Base-by-base conservation (phyloP, 805 yeast species). In the Pichia nakasei region DNA sequence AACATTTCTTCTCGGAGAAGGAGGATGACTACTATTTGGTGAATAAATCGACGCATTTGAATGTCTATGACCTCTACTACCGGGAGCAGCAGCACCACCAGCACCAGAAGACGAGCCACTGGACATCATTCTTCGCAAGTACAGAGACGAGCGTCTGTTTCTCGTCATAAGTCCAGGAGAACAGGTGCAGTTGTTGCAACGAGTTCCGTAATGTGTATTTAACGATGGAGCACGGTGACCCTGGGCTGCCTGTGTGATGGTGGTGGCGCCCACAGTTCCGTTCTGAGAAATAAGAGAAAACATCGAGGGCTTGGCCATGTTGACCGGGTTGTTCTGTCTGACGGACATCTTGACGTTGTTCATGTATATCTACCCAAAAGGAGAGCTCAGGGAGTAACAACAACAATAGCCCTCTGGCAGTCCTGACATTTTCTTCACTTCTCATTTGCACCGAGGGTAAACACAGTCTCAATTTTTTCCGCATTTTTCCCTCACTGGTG, bases 81-180 rank as follows among this genome's bases (percentile, higher is more conserved):
- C n/a, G n/a, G n/a, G n/a, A n/a, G n/a, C n/a, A n/a, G n/a, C n/a
- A n/a, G n/a, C n/a, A n/a, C n/a, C n/a, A n/a, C n/a, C n/a, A 45
- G 19, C 13, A 12, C 6, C 15, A 18, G 40, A 9, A 17, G 36
- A 19, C 19, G 43, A 31, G 17, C 43, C 33, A 7, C 37, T 26
- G 2, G 55, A 49, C 42, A 55, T 52, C 54, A 65, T 57, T 38
- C 65, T 51, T 38, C 56, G 61, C 34, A 56, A 44, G 39, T 60
- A 67, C 24, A 72, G 57, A 0, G 83, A 70, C 18, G 83, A 70
- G 52, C 85, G 68, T 53, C 81, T 71, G 48, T 71, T 75, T 55
- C 94, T 71, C 26, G 87, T 78, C 39, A 85, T 62, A 37, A 85
- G 66, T 4, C 95, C 95, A 5, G 93, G 93, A 0, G 91, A 82